phyloP scores from a whole-genome alignment of 164 flowering plant genomes.

The Echeveria elegans region DNA sequence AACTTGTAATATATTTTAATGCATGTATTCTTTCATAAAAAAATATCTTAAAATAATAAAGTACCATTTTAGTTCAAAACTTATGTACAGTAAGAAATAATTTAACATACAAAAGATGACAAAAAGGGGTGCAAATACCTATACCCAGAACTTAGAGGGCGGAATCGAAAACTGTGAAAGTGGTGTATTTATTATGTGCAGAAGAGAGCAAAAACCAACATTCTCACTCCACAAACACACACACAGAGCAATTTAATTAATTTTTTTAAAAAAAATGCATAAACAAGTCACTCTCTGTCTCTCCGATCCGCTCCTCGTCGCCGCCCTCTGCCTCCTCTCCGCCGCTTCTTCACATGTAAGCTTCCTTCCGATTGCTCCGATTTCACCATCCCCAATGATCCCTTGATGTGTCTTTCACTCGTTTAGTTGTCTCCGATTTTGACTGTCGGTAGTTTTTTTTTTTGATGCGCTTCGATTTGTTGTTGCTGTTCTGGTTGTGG shows the following conservation, averaged over 20 bases:
- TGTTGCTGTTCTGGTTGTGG: not conserved
- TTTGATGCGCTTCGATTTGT: not conserved
- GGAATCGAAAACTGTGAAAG: not conserved
- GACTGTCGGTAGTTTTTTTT: not conserved
- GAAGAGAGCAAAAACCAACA: constrained; percentile 5
- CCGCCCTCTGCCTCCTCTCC: constrained; percentile 15
- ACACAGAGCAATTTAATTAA: not conserved
- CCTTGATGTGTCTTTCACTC: too few species aligned
- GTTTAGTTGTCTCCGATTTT: not conserved
- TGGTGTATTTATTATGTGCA: not conserved
- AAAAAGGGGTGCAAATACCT: too few species aligned
- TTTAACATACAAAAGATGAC: too few species aligned
- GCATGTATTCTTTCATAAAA: too few species aligned
- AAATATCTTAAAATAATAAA: too few species aligned
- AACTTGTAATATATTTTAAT: too few species aligned
- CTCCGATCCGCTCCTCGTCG: constrained; percentile 7
- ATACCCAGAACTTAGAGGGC: not conserved
- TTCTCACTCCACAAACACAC: constrained; percentile 4
- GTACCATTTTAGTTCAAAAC: too few species aligned
- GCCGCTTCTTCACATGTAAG: constrained; percentile 16
- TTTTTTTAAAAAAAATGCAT: not conserved
- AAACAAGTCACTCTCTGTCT: constrained; percentile 6
- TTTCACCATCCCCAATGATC: not conserved
- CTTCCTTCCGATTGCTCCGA: not conserved
- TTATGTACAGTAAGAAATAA: too few species aligned